These are phyloP conservation scores for Cladophialophora carrionii DNA, from an alignment of 2,329 filamentous ascomycete species.

Conservation along the genomic window DNA sequence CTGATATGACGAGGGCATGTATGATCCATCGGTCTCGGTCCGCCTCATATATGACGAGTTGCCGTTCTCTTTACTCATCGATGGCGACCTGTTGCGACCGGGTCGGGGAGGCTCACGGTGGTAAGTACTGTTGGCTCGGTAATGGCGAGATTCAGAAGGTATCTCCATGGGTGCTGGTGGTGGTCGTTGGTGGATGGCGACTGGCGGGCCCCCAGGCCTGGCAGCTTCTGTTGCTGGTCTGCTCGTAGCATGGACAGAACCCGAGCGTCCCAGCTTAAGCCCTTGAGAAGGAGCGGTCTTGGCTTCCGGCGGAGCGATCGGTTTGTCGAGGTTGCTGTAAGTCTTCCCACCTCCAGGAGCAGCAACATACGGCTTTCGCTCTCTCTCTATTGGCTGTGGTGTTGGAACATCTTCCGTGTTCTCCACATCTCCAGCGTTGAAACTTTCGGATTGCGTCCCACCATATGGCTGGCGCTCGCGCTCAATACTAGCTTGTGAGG, in stretches of 20 bases:
- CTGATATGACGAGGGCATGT: slow-evolving; percentile 26
- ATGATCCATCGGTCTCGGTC: slow-evolving; percentile 25
- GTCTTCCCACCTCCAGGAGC: slow-evolving; percentile 63
- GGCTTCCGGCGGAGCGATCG: slow-evolving; percentile 12
- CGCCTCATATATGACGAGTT: slow-evolving; percentile 19
- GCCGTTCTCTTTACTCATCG: slow-evolving; percentile 28
- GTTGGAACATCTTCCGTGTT: slow-evolving; percentile 46
- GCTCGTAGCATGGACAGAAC: slow-evolving; percentile 24
- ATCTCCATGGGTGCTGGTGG: slow-evolving; percentile 31
- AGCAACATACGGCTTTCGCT: slow-evolving; percentile 66
- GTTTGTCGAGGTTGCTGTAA: slow-evolving; percentile 49
- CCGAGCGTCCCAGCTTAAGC: slow-evolving; percentile 24
- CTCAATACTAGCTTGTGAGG: slow-evolving; percentile 47
- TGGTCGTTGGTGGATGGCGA: slow-evolving; percentile 36
- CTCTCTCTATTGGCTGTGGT: slow-evolving; percentile 63
- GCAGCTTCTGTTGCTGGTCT: slow-evolving; percentile 11
- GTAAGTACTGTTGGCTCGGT: slow-evolving; percentile 29
- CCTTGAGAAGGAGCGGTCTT: slow-evolving; percentile 23
- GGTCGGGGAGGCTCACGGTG: slow-evolving; percentile 31
- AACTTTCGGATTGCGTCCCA: slow-evolving; percentile 4
- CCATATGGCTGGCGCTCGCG: slow-evolving; percentile 29
- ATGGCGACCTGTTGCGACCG: slow-evolving; percentile 32
- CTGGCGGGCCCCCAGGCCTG: slow-evolving; percentile 16
- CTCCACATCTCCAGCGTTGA: slow-evolving; percentile 43
- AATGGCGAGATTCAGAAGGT: slow-evolving; percentile 26